phyloP scores from a whole-genome alignment of 2,329 filamentous ascomycete genomes.

The Penicillium polonicum region DNA sequence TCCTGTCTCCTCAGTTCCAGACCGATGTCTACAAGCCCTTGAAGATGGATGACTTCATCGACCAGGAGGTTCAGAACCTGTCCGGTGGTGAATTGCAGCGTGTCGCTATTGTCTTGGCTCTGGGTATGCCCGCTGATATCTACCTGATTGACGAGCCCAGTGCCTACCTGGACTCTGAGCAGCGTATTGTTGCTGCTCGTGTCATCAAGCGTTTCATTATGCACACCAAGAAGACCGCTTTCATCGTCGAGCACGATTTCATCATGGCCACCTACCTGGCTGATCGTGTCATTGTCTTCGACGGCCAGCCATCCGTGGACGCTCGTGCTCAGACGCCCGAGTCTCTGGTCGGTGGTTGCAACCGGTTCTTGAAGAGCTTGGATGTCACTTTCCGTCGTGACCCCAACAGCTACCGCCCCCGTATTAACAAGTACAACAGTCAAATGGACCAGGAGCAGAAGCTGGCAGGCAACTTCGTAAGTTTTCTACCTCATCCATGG shows the following conservation, averaged over 20 bases:
- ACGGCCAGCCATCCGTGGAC: slow-evolving; percentile 85
- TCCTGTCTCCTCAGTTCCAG: slow-evolving; percentile 97
- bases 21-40: slow-evolving; percentile 99
- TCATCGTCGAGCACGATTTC: slow-evolving; percentile 99
- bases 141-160: slow-evolving; percentile 98
- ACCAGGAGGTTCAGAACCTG: slow-evolving; percentile 98
- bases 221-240: slow-evolving; percentile 99
- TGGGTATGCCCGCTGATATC: slow-evolving; percentile 93
- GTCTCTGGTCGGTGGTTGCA: slow-evolving; percentile 91
- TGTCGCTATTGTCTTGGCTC: slow-evolving; percentile 95
- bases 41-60: slow-evolving; percentile 98
- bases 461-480: slow-evolving; percentile 74
- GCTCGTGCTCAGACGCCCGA: slow-evolving; percentile 87
- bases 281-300: slow-evolving; percentile 97
- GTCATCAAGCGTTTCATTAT: slow-evolving; percentile 99
- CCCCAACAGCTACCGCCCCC: slow-evolving; percentile 89
- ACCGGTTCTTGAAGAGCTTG: slow-evolving; percentile 91
- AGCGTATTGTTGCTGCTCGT: slow-evolving; percentile 93
- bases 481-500: slow-evolving; percentile 52
- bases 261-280: slow-evolving; percentile 86
- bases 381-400: slow-evolving; percentile 99
- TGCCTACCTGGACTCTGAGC: slow-evolving; percentile 96
- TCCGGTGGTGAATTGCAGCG: slow-evolving; percentile 99
- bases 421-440: slow-evolving; percentile 96
- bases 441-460: slow-evolving; percentile 99